phyloP scores from a whole-genome alignment of 1,284 basidiomycete species.

The Puccinia coronata region DNA sequence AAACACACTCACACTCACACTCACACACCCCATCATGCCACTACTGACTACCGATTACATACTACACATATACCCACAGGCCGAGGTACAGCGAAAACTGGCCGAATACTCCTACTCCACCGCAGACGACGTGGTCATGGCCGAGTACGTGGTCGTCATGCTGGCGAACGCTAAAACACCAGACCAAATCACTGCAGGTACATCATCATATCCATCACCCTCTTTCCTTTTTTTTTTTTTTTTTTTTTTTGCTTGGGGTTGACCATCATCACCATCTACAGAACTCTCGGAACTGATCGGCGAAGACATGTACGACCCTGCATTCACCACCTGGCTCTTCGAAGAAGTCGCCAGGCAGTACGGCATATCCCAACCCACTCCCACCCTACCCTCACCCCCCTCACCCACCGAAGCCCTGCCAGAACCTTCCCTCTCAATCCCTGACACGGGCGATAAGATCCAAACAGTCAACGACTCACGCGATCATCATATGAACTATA shows the following conservation, averaged over 20 bases:
- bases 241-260: background rate
- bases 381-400: slow-evolving; percentile 1
- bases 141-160: slow-evolving; percentile 59
- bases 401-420: slow-evolving; percentile 16
- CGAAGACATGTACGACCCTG: slow-evolving; percentile 53
- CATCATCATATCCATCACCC: background rate
- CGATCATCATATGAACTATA: slow-evolving; percentile 21
- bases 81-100: slow-evolving; percentile 45
- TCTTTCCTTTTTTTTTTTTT: background rate
- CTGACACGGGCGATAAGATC: slow-evolving; percentile 31
- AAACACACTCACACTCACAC: background rate
- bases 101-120: slow-evolving; percentile 49
- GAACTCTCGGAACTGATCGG: slow-evolving; percentile 57
- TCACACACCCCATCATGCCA: background rate
- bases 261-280: background rate
- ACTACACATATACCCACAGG: slow-evolving; percentile 10
- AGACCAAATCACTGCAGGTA: slow-evolving; percentile 54
- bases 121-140: slow-evolving; percentile 50
- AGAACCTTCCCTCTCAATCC: background rate
- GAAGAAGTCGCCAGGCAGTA: slow-evolving; percentile 49
- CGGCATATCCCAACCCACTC: slow-evolving; percentile 1
- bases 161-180: slow-evolving; percentile 57
- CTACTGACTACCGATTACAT: background rate
- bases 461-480: slow-evolving; percentile 49
- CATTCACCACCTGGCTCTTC: slow-evolving; percentile 55